Evolutionary conservation across 306 rosid species (phyloP).

Genomic region (Vigna angularis): DNA sequence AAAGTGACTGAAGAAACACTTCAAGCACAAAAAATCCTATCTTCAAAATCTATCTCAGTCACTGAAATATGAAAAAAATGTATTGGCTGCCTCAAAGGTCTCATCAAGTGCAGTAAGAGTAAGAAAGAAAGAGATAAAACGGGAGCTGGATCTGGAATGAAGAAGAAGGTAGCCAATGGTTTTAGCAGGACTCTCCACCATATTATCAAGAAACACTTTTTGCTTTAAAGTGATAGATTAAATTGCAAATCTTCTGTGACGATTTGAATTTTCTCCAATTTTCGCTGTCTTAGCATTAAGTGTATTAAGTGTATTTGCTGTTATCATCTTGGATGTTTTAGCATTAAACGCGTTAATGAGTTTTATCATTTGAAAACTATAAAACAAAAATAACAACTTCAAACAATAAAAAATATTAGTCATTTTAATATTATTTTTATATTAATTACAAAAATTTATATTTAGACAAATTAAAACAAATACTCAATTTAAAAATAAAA

Average conservation of each 20-base stretch:
- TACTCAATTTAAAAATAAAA: too few species aligned
- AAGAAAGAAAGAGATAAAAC: conserved; percentile 68
- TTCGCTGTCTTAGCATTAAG: too few species aligned
- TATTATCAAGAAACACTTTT: conserved; percentile 62
- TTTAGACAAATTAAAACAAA: too few species aligned
- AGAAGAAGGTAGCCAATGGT: conserved; percentile 69
- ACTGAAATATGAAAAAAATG: conserved; percentile 60
- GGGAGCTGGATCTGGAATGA: conserved; percentile 54
- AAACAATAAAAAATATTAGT: too few species aligned
- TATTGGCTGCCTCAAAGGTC: conserved; percentile 49
- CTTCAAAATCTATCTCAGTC: conserved; percentile 64
- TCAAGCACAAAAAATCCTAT: conserved; percentile 57
- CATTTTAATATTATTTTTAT: too few species aligned
- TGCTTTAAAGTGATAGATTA: conserved; percentile 43
- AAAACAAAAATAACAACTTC: too few species aligned
- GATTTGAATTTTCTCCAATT: too few species aligned
- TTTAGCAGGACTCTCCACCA: conserved; percentile 61
- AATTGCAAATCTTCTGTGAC: neutral
- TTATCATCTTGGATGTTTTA: too few species aligned
- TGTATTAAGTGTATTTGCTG: too few species aligned
- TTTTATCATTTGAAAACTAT: too few species aligned
- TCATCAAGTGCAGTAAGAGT: conserved; percentile 49
- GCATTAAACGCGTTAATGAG: too few species aligned
- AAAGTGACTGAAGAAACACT: conserved; percentile 69
- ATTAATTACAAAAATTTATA: too few species aligned